Conservation (phyloP, 1,284 basidiomycete species). For the Abortiporus biennis region DNA sequence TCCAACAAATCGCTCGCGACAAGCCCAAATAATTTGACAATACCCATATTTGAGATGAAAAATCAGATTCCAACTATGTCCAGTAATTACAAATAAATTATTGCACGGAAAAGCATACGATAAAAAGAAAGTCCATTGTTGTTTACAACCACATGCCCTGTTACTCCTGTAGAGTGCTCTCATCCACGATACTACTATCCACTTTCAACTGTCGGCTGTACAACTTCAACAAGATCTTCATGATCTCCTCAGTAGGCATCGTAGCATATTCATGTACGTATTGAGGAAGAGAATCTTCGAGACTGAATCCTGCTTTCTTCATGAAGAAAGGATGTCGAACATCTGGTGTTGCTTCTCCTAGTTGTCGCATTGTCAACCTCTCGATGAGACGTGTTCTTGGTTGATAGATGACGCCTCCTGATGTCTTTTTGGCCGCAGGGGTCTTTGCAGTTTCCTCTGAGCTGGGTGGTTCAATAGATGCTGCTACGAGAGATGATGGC, state of each 20-base stretch:
- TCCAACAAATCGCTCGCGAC: too few species aligned
- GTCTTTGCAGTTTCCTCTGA: constrained; percentile 7
- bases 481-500: not conserved
- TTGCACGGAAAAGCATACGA: too few species aligned
- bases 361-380: constrained; percentile 71
- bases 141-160: too few species aligned
- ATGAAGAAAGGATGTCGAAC: constrained; percentile 85
- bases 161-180: too few species aligned
- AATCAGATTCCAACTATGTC: too few species aligned
- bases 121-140: too few species aligned
- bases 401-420: constrained; percentile 41
- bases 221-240: constrained; percentile 74
- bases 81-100: too few species aligned
- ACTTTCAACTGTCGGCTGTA: constrained; percentile 72
- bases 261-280: constrained; percentile 87
- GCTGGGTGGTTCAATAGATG: constrained; percentile 4
- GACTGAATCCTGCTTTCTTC: constrained; percentile 76
- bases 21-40: too few species aligned
- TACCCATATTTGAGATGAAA: too few species aligned
- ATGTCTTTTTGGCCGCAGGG: constrained; percentile 19
- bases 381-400: constrained; percentile 57
- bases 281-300: constrained; percentile 77
- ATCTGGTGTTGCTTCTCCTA: constrained; percentile 84
- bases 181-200: too few species aligned
- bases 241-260: constrained; percentile 76